Evolutionary conservation across 805 yeast genomes (phyloP).

Genomic region (Saccharomycopsis fibuligera): DNA sequence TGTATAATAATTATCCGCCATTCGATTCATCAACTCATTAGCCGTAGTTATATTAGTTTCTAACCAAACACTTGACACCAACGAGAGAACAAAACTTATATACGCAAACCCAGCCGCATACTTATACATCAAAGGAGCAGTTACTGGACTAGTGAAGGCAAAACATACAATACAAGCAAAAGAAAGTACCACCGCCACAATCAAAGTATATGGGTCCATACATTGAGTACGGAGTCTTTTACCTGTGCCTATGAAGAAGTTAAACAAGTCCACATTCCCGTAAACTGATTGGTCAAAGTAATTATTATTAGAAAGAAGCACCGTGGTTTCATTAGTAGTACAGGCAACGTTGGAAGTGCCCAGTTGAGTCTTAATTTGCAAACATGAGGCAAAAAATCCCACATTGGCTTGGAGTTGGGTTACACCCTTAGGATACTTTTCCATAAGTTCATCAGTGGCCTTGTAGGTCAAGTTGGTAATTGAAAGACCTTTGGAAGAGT

Average conservation of each 20-base stretch:
- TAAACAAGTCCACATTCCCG: constrained; percentile 15
- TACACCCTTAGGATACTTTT: constrained; percentile 11
- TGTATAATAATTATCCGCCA: constrained; percentile 18
- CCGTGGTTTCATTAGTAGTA: constrained; percentile 17
- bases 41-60: constrained; percentile 21
- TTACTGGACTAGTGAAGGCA: constrained; percentile 16
- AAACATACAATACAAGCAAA: constrained; percentile 14
- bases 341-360: constrained; percentile 6
- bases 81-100: constrained; percentile 12
- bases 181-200: constrained; percentile 17
- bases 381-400: constrained; percentile 20
- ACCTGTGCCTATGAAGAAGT: constrained; percentile 22
- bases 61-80: constrained; percentile 19
- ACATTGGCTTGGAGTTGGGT: constrained; percentile 7
- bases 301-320: constrained; percentile 12
- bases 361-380: constrained; percentile 7
- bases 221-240: constrained; percentile 18
- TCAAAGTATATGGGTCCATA: constrained; percentile 19
- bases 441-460: constrained; percentile 9
- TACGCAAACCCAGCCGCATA: constrained; percentile 18
- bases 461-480: constrained; percentile 14
- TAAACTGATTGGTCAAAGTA: constrained; percentile 10
- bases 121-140: constrained; percentile 13
- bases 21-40: constrained; percentile 15
- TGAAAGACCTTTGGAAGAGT: constrained; percentile 9